phyloP scores from a whole-genome alignment of 192 early-diverging fungal genomes.

The Coemansia sp. region DNA sequence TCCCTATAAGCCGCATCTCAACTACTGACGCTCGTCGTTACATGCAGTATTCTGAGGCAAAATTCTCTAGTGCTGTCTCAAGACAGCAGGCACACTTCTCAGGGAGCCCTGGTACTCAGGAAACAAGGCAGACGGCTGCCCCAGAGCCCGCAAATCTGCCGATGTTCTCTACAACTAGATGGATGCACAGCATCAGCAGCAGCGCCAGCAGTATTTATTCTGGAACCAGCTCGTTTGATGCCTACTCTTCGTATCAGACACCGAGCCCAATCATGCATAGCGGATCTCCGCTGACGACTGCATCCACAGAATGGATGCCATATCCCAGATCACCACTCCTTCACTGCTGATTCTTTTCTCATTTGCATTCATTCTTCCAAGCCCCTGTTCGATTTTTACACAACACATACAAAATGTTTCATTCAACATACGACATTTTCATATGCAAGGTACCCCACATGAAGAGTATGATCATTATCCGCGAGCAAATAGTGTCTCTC shows the following conservation, averaged over 20 bases:
- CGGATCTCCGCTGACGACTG: too few species aligned
- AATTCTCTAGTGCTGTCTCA: slow-evolving; percentile 20
- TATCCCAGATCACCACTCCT: slow-evolving; percentile 23
- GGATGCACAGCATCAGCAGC: slow-evolving; percentile 6
- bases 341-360: slow-evolving; percentile 24
- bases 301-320: slow-evolving; percentile 25
- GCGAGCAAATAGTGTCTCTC: too few species aligned
- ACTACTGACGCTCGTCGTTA: slow-evolving; percentile 36
- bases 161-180: slow-evolving; percentile 3
- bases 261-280: slow-evolving; percentile 34
- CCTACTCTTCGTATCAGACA: slow-evolving; percentile 16
- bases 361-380: too few species aligned
- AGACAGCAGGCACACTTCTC: slow-evolving; percentile 42
- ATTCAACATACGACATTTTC: too few species aligned
- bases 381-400: too few species aligned
- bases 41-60: slow-evolving; percentile 49
- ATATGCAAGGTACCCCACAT: too few species aligned
- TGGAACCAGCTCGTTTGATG: slow-evolving; percentile 3
- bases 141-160: not conserved
- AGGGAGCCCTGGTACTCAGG: not conserved
- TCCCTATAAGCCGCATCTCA: slow-evolving; percentile 1
- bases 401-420: too few species aligned
- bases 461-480: too few species aligned
- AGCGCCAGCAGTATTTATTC: not conserved
- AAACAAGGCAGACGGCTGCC: not conserved